These are phyloP conservation scores for Saccharomyces eubayanus DNA, from an alignment of 805 yeast genomes.

Conservation along the genomic window DNA sequence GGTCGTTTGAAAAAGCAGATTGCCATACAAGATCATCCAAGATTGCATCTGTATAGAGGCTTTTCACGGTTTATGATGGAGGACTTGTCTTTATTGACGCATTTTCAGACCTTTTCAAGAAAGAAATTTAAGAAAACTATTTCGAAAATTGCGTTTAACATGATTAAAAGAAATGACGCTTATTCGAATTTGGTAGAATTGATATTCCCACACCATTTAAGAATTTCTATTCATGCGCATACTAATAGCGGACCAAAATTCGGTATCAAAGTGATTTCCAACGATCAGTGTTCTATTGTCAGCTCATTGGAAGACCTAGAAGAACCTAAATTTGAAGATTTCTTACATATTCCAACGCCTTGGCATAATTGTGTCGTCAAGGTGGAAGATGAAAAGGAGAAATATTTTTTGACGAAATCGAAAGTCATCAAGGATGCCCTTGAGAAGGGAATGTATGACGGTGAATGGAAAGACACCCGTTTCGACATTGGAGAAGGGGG, in stretches of 20 bases:
- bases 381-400: slow-evolving; percentile 30
- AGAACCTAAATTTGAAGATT: slow-evolving; percentile 42
- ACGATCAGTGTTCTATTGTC: slow-evolving; percentile 39
- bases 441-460: slow-evolving; percentile 28
- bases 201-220: slow-evolving; percentile 49
- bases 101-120: slow-evolving; percentile 34
- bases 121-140: slow-evolving; percentile 44
- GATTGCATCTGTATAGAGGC: slow-evolving; percentile 47
- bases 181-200: slow-evolving; percentile 55
- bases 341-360: slow-evolving; percentile 57
- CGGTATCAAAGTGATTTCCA: slow-evolving; percentile 43
- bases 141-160: slow-evolving; percentile 50
- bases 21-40: slow-evolving; percentile 44
- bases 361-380: slow-evolving; percentile 52
- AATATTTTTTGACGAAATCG: slow-evolving; percentile 32
- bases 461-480: slow-evolving; percentile 31
- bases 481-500: slow-evolving; percentile 32
- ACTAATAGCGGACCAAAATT: slow-evolving; percentile 51
- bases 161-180: slow-evolving; percentile 59
- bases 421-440: slow-evolving; percentile 33
- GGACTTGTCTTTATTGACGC: slow-evolving; percentile 40
- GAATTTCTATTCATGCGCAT: slow-evolving; percentile 57
- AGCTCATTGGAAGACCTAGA: slow-evolving; percentile 33
- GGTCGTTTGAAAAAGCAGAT: slow-evolving; percentile 61
- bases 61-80: slow-evolving; percentile 53